These are phyloP conservation scores for Penicillium sp. DNA, from an alignment of 2,329 filamentous ascomycete genomes.

Conservation along the genomic window DNA sequence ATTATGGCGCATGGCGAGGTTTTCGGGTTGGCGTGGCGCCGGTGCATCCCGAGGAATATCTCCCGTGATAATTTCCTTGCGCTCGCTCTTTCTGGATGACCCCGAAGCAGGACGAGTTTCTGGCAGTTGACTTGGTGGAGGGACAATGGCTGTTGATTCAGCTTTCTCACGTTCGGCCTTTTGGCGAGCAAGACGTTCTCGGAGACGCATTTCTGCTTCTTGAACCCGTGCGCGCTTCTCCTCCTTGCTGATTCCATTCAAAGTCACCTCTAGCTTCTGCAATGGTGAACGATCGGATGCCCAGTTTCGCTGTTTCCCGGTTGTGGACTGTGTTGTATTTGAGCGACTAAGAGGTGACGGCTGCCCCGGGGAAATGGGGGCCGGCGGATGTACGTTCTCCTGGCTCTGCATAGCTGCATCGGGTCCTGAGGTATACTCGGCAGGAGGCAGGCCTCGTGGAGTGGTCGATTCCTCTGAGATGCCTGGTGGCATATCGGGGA, in stretches of 20 bases:
- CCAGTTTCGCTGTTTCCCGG: constrained; percentile 49
- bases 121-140: constrained; percentile 7
- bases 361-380: constrained; percentile 1
- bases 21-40: constrained; percentile 11
- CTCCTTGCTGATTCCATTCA: constrained; percentile 92
- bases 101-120: constrained; percentile 7
- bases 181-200: constrained; percentile 51
- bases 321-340: constrained; percentile 30
- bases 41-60: constrained; percentile 3
- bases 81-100: constrained; percentile 2
- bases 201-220: constrained; percentile 72
- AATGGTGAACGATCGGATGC: constrained; percentile 84
- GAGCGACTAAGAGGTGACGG: constrained; percentile 30
- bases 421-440: constrained; percentile 4
- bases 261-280: constrained; percentile 85
- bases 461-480: constrained; percentile 18
- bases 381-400: constrained; percentile 11
- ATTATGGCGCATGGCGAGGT: constrained; percentile 15
- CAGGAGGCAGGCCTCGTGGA: constrained; percentile 17
- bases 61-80: background rate
- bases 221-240: constrained; percentile 84
- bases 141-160: constrained; percentile 2
- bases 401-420: constrained; percentile 10
- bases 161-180: constrained; percentile 24
- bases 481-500: constrained; percentile 1